Evolutionary conservation across 192 early-diverging fungal species (phyloP).

Genomic region (Powellomyces hirtus): DNA sequence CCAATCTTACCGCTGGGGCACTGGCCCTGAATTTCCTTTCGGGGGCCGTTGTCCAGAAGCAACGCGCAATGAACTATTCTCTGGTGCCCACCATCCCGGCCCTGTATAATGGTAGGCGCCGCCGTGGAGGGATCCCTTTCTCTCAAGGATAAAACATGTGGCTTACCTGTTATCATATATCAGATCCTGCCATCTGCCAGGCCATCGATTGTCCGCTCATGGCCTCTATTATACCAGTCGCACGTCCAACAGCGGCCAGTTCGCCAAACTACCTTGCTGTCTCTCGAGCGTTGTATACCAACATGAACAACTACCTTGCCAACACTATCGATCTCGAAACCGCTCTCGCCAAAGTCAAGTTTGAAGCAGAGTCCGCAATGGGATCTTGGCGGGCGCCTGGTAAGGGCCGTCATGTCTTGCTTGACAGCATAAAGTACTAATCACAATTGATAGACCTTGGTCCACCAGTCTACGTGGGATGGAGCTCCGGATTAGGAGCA

Average conservation of each 20-base stretch:
- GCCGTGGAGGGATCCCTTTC: too few species aligned
- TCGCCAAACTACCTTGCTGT: slow-evolving; percentile 11
- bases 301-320: slow-evolving; percentile 15
- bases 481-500: too few species aligned
- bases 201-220: slow-evolving; percentile 19
- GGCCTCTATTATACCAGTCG: not conserved
- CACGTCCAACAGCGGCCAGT: slow-evolving; percentile 14
- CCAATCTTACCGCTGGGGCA: slow-evolving; percentile 6
- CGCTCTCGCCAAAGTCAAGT: not conserved
- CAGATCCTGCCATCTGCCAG: slow-evolving; percentile 25
- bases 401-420: too few species aligned
- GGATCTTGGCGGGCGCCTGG: slow-evolving; percentile 11
- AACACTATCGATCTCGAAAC: not conserved
- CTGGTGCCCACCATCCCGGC: slow-evolving; percentile 17
- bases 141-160: too few species aligned
- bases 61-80: not conserved
- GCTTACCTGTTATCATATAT: too few species aligned
- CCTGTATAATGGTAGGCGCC: not conserved
- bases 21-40: slow-evolving; percentile 14
- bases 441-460: too few species aligned
- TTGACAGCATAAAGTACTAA: too few species aligned
- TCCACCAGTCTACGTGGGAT: too few species aligned
- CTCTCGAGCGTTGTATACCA: slow-evolving; percentile 8
- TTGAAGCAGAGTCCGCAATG: not conserved
- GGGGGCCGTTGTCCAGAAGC: slow-evolving; percentile 8